Evolutionary conservation across 202 grass and related monocot species (phyloP), one percentile per base, ranked within the genome.

Genomic region (Bolboschoenoplectus hybrid): DNA sequence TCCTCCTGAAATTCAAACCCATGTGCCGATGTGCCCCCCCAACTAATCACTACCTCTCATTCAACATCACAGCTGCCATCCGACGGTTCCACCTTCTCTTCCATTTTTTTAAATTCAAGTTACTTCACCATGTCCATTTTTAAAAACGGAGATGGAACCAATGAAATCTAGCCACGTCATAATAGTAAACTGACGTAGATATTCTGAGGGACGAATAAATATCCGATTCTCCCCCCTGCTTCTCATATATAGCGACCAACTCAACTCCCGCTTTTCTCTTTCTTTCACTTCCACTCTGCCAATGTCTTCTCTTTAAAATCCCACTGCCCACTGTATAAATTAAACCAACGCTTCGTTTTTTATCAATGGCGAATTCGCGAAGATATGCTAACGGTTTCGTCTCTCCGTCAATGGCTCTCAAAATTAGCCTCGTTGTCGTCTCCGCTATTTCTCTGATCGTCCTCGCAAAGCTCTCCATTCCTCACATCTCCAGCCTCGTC

Each of bases 361-460:
- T 19, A 67, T 13, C 51, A 85, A 89, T 89, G 87, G 87, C 65
- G 20, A 17, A 70, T 41, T 49, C 35, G 11, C 63, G 65, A 74
- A 1, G 39, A 70, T 12, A 36, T 63, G 47, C 64, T 35, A 80
- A 80, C 68, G 56, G 13, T 19, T 8, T 85, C 32, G 0, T 20
- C 6, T 60, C 67, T 67, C 26, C 17, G 72, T 34, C 84, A 53
- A 76, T 86, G 12, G 91, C 89, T 49, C 65, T 92, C 0, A 95
- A 98, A 87, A 87, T 96, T 52, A 89, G 67, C 51, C 46, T 91
- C 52, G 60, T 88, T 56, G 61, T 87, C 8, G 78, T 79, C 0
- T 87, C 72, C 64, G 46, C 88, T 7, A 81, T 90, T 32, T 85
- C 69, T 53, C 68, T 74, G 1, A 88, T 43, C 6, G 63, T 85